phyloP scores from a whole-genome alignment of 2,329 filamentous ascomycete species.

The Lecanicillium sp. region DNA sequence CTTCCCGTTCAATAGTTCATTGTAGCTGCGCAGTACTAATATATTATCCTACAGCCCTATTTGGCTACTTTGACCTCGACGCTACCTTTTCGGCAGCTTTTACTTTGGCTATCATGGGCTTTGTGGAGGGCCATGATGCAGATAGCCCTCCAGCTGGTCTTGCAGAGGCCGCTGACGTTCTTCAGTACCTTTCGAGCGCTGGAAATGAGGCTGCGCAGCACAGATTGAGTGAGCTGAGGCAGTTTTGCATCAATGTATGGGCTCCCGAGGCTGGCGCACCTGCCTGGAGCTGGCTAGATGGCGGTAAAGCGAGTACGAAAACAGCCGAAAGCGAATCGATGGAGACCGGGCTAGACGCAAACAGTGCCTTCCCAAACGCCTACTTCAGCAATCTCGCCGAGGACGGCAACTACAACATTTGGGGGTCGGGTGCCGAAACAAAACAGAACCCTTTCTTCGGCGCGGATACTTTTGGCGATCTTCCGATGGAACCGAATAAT shows the following conservation, averaged over 20 bases:
- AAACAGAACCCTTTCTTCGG: slow-evolving; percentile 9
- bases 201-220: slow-evolving; percentile 18
- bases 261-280: slow-evolving; percentile 13
- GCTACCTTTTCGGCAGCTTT: slow-evolving; percentile 21
- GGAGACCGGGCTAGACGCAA: too few relatives aligned
- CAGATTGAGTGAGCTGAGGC: slow-evolving; percentile 16
- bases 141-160: slow-evolving; percentile 17
- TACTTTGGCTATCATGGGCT: slow-evolving; percentile 19
- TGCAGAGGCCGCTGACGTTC: slow-evolving; percentile 14
- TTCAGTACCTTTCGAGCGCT: slow-evolving; percentile 15
- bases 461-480: slow-evolving; percentile 12
- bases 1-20: too few relatives aligned
- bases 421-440: neutral
- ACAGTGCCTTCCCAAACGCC: too few relatives aligned
- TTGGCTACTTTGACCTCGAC: slow-evolving; percentile 20
- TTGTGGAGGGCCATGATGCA: slow-evolving; percentile 15
- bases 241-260: slow-evolving; percentile 20
- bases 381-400: too few relatives aligned
- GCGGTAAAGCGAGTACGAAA: slow-evolving; percentile 1
- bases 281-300: slow-evolving; percentile 13
- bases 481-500: slow-evolving; percentile 15
- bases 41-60: slow-evolving; percentile 12
- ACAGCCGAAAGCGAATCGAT: too few relatives aligned
- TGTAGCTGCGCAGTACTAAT: too few relatives aligned
- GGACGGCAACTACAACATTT: too few relatives aligned